Evolutionary conservation across 169 alveolate species (phyloP).

Genomic region (Cyclospora cayetanensis): DNA sequence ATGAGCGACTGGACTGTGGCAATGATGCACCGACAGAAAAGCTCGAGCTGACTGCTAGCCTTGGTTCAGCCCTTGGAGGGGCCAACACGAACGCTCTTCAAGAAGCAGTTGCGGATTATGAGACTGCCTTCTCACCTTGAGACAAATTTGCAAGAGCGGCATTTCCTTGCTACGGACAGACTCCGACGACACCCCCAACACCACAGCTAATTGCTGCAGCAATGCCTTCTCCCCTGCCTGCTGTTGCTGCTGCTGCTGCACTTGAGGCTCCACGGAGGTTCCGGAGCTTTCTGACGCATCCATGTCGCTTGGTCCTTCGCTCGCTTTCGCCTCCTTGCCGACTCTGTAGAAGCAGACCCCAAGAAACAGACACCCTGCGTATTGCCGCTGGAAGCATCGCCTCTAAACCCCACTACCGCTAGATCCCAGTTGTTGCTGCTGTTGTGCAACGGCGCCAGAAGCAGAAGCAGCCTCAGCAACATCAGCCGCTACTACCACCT

Average conservation of each 20-base stretch:
- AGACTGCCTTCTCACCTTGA: not conserved
- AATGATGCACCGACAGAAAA: too few relatives aligned
- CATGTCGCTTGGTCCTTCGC: not conserved
- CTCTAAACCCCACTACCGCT: too few relatives aligned
- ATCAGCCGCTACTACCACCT: not conserved
- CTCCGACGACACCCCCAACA: constrained; percentile 20
- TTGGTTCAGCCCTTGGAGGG: too few relatives aligned
- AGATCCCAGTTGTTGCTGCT: constrained; percentile 20
- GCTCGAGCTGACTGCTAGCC: too few relatives aligned
- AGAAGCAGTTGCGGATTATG: too few relatives aligned
- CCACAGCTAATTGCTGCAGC: constrained; percentile 48
- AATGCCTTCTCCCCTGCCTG: not conserved
- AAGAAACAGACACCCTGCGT: not conserved
- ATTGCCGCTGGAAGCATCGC: not conserved
- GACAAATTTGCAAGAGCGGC: not conserved
- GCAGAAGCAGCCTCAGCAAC: not conserved
- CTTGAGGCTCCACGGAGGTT: not conserved
- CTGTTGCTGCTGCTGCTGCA: constrained; percentile 37
- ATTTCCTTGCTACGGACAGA: constrained; percentile 19
- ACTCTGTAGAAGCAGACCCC: constrained; percentile 24
- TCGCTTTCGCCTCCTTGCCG: not conserved
- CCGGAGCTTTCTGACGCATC: not conserved
- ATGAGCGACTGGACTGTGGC: too few relatives aligned
- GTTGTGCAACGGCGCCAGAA: not conserved
- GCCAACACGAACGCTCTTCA: too few relatives aligned